Base-by-base conservation (phyloP, 306 rosid species). In the Luffa acutangula region DNA sequence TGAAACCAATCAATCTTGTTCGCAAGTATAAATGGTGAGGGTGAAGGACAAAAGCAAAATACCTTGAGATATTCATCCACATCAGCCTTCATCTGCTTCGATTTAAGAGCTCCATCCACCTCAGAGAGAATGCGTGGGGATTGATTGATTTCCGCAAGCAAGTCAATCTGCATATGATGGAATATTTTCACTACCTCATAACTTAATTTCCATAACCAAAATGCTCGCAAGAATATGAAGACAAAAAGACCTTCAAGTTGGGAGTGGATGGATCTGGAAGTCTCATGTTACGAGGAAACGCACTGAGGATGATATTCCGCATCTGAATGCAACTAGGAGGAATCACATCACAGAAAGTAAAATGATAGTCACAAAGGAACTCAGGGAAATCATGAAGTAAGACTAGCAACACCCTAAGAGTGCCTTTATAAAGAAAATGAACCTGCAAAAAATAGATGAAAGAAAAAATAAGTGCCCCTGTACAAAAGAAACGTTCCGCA, bases 281-380 rank as follows among this genome's bases (percentile, higher is more conserved):
- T 88, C 99, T 93, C 98, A 96, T 96, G 80, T 91, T 96, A 62
- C 94, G 97, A 5, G 99, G 98, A 85, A 96, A 93, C 69, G 99
- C 99, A 87, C 99, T 96, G 58, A 96, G 89, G 81, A 96, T 93
- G 69, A 96, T 96, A 83, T 93, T 96, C 67, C 99, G 89, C 98
- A 93, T 96, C 85, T 96, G 98, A 79, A 96, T 91, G 90, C 98
- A 96, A 83, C 98, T 91, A 57, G 98, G 98, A 80, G 98, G 99
- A 77, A 96, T 93, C 36, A 93, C 94, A 82, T 96, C 99, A 80
- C 98, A 96, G 80, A 93, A 96, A 75, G 98, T 89, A 86, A 96
- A 93, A 86, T 96, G 98, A 81, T 91, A 96, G 81, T 96, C 99
- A 85, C 98, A 93, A 6, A 96, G 88, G 85, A 96, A 96, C 89